A percentile compares a stretch with the other conserved stretches of the same genome.
Conservation (phyloP, 169 alveolate species). For the Plasmodium yoelii region DNA sequence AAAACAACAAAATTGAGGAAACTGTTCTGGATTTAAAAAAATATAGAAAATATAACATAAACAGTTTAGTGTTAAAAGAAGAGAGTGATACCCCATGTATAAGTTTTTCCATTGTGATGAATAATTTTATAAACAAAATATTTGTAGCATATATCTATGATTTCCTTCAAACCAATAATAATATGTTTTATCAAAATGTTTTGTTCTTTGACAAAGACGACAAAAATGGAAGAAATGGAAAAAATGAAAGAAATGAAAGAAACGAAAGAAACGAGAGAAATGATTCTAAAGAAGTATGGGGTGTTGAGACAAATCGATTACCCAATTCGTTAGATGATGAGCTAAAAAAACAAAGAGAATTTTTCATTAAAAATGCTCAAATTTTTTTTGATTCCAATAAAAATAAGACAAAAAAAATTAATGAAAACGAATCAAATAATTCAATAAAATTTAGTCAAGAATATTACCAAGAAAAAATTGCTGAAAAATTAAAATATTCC, state of each 20-base stretch:
- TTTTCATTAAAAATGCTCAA: not conserved
- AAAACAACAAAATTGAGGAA: conserved; percentile 42
- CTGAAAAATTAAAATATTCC: conserved; percentile 15
- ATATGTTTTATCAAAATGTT: conserved; percentile 32
- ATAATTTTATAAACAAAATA: conserved; percentile 32
- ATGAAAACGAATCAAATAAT: not conserved
- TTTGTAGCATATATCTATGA: conserved; percentile 47
- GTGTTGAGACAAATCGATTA: conserved; percentile 1
- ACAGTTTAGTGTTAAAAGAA: not conserved
- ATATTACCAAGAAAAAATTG: conserved; percentile 13
- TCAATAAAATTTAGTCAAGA: not conserved
- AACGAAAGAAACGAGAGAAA: not conserved
- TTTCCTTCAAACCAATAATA: conserved; percentile 44
- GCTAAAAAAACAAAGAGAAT: conserved; percentile 1
- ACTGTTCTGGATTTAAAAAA: conserved; percentile 9
- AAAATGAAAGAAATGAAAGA: too few species aligned
- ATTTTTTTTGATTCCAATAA: not conserved
- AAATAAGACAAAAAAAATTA: not conserved
- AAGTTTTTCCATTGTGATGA: conserved; percentile 17
- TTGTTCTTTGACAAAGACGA: conserved; percentile 64
- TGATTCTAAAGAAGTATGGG: too few species aligned
- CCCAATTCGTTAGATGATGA: conserved; percentile 5
- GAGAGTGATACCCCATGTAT: not conserved
- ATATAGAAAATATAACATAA: conserved; percentile 16
- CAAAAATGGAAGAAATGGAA: not conserved